These are phyloP conservation scores for Vigna angularis DNA, from an alignment of 306 rosid species.

Conservation along the genomic window DNA sequence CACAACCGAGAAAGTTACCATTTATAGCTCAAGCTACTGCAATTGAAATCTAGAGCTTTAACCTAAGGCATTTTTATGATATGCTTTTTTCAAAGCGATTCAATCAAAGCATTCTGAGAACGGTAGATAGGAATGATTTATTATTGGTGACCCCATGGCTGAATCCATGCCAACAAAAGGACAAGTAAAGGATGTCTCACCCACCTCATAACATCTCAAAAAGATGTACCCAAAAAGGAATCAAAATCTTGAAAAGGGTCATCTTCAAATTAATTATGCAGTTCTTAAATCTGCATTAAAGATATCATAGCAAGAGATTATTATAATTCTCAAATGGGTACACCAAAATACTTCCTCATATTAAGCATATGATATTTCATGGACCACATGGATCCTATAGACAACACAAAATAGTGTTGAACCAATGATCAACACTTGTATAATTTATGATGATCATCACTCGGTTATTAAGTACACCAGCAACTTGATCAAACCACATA, in stretches of 20 bases:
- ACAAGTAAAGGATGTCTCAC: slow-evolving; percentile 22
- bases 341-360: slow-evolving; percentile 25
- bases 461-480: slow-evolving; percentile 17
- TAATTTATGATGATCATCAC: slow-evolving; percentile 17
- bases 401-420: slow-evolving; percentile 37
- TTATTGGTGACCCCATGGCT: background rate
- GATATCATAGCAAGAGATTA: too few relatives aligned
- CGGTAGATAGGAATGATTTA: slow-evolving; percentile 39
- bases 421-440: slow-evolving; percentile 19
- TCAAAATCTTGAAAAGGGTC: slow-evolving; percentile 20
- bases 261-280: background rate
- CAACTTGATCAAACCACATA: slow-evolving; percentile 23
- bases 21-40: background rate
- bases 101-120: slow-evolving; percentile 38
- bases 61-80: background rate
- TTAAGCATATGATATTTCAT: slow-evolving; percentile 6
- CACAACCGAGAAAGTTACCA: background rate
- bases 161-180: slow-evolving; percentile 34
- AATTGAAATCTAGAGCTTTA: background rate
- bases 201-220: slow-evolving; percentile 23
- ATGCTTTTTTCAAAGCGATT: background rate
- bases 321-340: slow-evolving; percentile 5
- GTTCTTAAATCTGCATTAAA: too few relatives aligned
- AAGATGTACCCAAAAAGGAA: slow-evolving; percentile 2
- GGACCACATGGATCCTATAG: slow-evolving; percentile 21